Conservation (phyloP, 2,329 filamentous ascomycete genomes). For the Claviceps pusilla region DNA sequence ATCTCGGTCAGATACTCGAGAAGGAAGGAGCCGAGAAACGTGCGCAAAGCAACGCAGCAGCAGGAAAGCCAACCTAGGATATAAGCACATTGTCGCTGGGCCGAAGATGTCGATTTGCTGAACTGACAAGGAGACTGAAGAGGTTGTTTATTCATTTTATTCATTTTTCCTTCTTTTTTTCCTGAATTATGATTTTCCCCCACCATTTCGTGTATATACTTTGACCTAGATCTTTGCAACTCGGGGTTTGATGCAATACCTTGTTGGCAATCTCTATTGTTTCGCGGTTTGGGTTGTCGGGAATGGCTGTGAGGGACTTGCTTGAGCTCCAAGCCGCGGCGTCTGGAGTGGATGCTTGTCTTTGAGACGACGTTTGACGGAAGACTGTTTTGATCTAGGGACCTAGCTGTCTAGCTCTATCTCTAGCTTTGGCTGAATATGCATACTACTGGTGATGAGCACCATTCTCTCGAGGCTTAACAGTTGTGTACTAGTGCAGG, state of each 20-base stretch:
- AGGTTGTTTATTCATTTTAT: neutral
- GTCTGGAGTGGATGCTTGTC: neutral
- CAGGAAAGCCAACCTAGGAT: constrained; percentile 1
- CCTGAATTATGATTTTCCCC: too few species aligned
- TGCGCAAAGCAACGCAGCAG: constrained; percentile 3
- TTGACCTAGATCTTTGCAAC: neutral
- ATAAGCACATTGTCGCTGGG: neutral
- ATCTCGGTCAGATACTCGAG: constrained; percentile 41
- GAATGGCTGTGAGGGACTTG: neutral
- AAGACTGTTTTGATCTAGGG: too few species aligned
- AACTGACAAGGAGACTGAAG: neutral
- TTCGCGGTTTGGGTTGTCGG: neutral
- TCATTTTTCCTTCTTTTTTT: neutral
- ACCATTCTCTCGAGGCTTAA: too few species aligned
- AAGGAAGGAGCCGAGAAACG: constrained; percentile 23
- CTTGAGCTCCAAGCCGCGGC: neutral
- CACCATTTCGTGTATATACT: neutral
- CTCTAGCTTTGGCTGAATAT: neutral
- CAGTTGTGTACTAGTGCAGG: too few species aligned
- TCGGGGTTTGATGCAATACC: too few species aligned
- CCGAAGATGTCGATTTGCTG: neutral
- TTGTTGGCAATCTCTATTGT: neutral
- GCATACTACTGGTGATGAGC: neutral
- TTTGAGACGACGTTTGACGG: too few species aligned
- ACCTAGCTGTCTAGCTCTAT: neutral